Percentiles rank a stretch among this genome's conserved stretches.
These are phyloP conservation scores for Cytospora mali DNA, from an alignment of 2,329 filamentous ascomycete genomes.

Conservation along the genomic window DNA sequence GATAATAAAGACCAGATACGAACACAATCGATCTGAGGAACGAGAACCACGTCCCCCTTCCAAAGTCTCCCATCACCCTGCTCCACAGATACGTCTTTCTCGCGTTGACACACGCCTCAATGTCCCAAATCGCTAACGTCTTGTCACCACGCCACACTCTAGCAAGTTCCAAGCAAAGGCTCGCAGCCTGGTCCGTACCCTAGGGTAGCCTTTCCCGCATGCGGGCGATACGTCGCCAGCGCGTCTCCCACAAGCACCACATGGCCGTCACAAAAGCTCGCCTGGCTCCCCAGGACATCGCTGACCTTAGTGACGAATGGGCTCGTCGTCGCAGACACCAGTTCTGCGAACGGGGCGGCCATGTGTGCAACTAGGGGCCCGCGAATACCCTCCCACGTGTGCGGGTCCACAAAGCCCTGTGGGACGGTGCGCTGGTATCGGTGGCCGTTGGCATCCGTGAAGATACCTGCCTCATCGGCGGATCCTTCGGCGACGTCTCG, in stretches of 20 bases:
- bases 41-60: conserved; percentile 18
- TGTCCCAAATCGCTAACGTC: conserved; percentile 39
- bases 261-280: conserved; percentile 44
- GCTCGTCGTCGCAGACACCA: conserved; percentile 42
- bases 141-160: conserved; percentile 43
- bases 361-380: conserved; percentile 30
- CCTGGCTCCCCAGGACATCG: conserved; percentile 42
- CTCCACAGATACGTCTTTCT: conserved; percentile 28
- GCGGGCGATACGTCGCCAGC: conserved; percentile 48
- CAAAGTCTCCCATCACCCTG: conserved; percentile 28
- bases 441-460: conserved; percentile 47
- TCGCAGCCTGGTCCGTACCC: conserved; percentile 50
- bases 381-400: conserved; percentile 41
- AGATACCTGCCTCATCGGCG: conserved; percentile 42
- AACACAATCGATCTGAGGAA: conserved; percentile 14
- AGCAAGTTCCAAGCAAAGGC: conserved; percentile 45
- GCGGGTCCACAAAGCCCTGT: conserved; percentile 41
- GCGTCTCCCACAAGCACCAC: conserved; percentile 51
- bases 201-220: conserved; percentile 49
- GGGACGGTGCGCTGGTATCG: conserved; percentile 47
- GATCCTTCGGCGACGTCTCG: conserved; percentile 44
- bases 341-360: conserved; percentile 44
- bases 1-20: conserved; percentile 5
- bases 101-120: conserved; percentile 21
- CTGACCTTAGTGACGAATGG: conserved; percentile 50